Percentiles rank a stretch among this genome's conserved stretches.
phyloP scores from a whole-genome alignment of 441 rosid genomes.

The Pelargonium australe region DNA sequence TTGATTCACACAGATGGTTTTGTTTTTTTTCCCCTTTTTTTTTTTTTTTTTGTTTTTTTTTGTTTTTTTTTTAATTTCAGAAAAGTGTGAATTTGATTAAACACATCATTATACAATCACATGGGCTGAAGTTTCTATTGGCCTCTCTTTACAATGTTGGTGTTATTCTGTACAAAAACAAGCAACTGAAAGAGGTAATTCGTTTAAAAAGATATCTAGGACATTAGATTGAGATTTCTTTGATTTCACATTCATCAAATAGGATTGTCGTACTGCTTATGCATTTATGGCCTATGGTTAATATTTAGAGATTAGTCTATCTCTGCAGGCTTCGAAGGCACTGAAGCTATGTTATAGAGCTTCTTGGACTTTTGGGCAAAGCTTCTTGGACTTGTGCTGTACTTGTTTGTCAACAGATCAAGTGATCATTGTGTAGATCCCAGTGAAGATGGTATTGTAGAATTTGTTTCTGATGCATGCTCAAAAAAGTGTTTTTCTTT shows the following conservation, averaged over 20 bases:
- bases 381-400: constrained; percentile 66
- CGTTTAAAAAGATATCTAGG: not conserved
- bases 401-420: constrained; percentile 32
- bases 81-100: constrained; percentile 40
- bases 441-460: constrained; percentile 49
- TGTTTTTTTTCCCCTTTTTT: too few relatives aligned
- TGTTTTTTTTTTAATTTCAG: constrained; percentile 41
- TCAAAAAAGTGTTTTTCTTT: constrained; percentile 55
- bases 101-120: constrained; percentile 49
- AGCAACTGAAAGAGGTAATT: constrained; percentile 66
- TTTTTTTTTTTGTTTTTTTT: constrained; percentile 11
- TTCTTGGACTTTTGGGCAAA: constrained; percentile 60
- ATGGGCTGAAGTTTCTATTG: constrained; percentile 57
- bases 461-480: constrained; percentile 56
- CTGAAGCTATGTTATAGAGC: constrained; percentile 65
- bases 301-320: constrained; percentile 14
- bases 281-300: constrained; percentile 12
- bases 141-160: constrained; percentile 63
- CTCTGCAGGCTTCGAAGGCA: constrained; percentile 76
- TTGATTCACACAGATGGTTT: not conserved
- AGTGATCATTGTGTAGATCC: constrained; percentile 31
- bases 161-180: constrained; percentile 55
- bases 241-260: not conserved
- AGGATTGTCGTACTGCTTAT: constrained; percentile 10
- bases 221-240: not conserved